phyloP scores from a whole-genome alignment of 2,329 filamentous ascomycete species.

The Dendryphion nanum region DNA sequence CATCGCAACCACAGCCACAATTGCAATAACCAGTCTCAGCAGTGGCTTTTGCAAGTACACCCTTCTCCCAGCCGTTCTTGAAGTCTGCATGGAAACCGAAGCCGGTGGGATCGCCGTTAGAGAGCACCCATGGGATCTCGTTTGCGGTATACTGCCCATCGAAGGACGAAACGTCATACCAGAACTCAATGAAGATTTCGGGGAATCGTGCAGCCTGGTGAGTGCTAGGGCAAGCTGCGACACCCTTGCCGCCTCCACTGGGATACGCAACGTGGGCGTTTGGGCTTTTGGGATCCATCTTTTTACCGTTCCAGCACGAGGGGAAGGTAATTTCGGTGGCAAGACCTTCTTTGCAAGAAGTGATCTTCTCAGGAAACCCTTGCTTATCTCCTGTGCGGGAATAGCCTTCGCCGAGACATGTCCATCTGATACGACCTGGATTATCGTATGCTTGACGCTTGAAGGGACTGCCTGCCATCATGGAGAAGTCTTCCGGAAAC shows the following conservation, averaged over 20 bases:
- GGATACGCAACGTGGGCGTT: conserved; percentile 43
- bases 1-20: conserved; percentile 38
- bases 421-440: conserved; percentile 31
- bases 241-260: conserved; percentile 20
- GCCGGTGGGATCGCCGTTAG: conserved; percentile 39
- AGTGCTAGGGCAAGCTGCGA: conserved; percentile 33
- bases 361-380: conserved; percentile 38
- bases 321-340: conserved; percentile 37
- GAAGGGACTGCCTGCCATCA: conserved; percentile 35
- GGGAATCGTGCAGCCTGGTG: conserved; percentile 35
- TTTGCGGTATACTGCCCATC: conserved; percentile 30
- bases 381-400: conserved; percentile 22
- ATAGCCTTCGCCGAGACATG: conserved; percentile 26
- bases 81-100: conserved; percentile 40
- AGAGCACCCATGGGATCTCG: conserved; percentile 33
- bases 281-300: conserved; percentile 30
- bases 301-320: conserved; percentile 38
- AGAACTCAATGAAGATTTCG: conserved; percentile 41
- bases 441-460: conserved; percentile 30
- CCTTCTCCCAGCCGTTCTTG: conserved; percentile 38
- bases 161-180: conserved; percentile 37
- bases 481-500: conserved; percentile 37
- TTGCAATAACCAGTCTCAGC: conserved; percentile 33
- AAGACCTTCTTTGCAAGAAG: conserved; percentile 36
- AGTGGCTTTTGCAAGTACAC: conserved; percentile 36